These are phyloP conservation scores for Eucalyptus fibrosa DNA, from an alignment of 345 rosid species.

Conservation along the genomic window DNA sequence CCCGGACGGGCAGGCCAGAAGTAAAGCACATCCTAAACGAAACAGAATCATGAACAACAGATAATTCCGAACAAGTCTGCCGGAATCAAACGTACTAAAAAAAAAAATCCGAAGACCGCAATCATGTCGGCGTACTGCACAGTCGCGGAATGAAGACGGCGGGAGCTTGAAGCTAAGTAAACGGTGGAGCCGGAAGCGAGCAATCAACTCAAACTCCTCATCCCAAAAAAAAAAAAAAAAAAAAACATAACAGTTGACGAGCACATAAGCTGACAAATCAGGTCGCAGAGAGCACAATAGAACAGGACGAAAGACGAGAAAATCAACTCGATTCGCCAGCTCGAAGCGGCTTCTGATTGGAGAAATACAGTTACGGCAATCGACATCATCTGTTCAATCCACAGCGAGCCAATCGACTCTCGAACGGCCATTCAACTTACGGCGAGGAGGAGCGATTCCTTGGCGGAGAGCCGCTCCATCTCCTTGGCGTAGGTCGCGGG, in stretches of 20 bases:
- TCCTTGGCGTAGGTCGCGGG: slow-evolving; percentile 78
- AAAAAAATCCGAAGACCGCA: not conserved
- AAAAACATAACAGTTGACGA: not conserved
- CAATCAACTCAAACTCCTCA: not conserved
- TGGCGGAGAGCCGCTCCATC: slow-evolving; percentile 97
- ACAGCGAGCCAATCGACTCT: not conserved
- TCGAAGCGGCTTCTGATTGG: not conserved
- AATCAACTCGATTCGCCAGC: not conserved
- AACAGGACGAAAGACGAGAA: not conserved
- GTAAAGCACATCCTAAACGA: not conserved
- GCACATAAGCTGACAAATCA: not conserved
- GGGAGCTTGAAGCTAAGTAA: not conserved
- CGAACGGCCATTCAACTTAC: slow-evolving; percentile 16
- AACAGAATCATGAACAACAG: not conserved
- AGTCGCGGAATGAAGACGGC: not conserved
- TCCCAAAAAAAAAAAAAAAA: not conserved
- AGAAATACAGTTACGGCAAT: not conserved
- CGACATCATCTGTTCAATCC: not conserved
- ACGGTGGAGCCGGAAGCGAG: not conserved
- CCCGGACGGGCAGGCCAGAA: not conserved
- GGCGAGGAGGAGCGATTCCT: slow-evolving; percentile 88
- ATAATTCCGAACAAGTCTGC: not conserved
- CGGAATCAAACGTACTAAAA: not conserved
- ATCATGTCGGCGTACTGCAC: not conserved
- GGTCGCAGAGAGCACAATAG: not conserved